A percentile compares a stretch with the other conserved stretches of the same genome.
phyloP scores from a whole-genome alignment of 192 early-diverging fungal species.

The Spinellus fusiger region DNA sequence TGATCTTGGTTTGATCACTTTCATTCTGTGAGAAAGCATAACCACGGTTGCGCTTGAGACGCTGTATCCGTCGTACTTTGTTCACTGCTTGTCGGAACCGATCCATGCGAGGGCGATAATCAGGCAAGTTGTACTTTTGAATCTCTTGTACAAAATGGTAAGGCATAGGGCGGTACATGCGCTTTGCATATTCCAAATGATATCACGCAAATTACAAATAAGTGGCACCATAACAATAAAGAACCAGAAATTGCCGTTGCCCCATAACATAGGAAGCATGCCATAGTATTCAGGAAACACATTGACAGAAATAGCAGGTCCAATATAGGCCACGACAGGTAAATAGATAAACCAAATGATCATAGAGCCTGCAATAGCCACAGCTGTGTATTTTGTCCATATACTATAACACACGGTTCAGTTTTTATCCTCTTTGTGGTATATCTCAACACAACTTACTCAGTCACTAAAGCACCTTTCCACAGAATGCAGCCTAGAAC shows the following conservation, averaged over 20 bases:
- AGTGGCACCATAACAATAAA: conserved; percentile 77
- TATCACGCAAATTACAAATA: conserved; percentile 82
- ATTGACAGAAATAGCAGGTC: conserved; percentile 52
- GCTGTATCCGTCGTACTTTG: conserved; percentile 89
- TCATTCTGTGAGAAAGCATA: conserved; percentile 99
- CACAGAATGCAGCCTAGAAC: conserved; percentile 84
- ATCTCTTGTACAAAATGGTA: conserved; percentile 99
- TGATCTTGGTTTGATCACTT: conserved; percentile 74
- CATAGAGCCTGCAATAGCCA: conserved; percentile 87
- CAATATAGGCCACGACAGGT: conserved; percentile 75
- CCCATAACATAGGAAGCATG: conserved; percentile 56
- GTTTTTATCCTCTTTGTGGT: neutral
- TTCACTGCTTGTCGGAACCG: conserved; percentile 96
- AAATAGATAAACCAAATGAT: conserved; percentile 83
- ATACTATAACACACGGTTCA: conserved; percentile 39
- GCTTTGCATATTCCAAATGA: conserved; percentile 77
- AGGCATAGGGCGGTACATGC: conserved; percentile 72
- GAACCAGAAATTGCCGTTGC: conserved; percentile 81
- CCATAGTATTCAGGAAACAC: conserved; percentile 72
- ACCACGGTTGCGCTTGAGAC: conserved; percentile 86
- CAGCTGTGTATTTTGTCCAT: conserved; percentile 92
- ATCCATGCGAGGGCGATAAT: conserved; percentile 96
- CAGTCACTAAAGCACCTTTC: conserved; percentile 86
- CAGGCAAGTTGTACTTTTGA: conserved; percentile 98
- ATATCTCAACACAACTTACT: conserved; percentile 38